phyloP scores from a whole-genome alignment of 148 eudicot species.

The Suaeda aralocaspica region DNA sequence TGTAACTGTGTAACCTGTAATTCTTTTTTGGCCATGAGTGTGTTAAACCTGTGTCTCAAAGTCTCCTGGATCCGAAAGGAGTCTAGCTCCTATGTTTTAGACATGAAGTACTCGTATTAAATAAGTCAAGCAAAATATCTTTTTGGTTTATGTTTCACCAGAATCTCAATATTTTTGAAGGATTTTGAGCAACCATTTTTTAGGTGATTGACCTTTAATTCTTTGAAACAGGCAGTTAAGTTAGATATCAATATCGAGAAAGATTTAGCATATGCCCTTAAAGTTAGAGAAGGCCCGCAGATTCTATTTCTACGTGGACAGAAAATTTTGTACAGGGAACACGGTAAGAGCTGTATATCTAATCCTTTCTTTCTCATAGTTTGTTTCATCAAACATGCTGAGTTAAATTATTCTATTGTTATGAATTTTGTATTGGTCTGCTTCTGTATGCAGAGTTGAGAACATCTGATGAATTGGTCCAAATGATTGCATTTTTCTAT shows the following conservation, averaged over 20 bases:
- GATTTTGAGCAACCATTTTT: neutral
- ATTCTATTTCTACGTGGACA: constrained; percentile 70
- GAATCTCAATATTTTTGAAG: neutral
- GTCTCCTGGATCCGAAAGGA: neutral
- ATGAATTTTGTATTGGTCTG: constrained; percentile 9
- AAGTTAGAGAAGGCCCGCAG: constrained; percentile 75
- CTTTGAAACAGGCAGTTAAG: constrained; percentile 61
- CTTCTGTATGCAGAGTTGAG: constrained; percentile 47
- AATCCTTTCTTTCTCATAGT: neutral
- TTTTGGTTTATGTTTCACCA: neutral
- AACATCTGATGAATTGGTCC: constrained; percentile 82
- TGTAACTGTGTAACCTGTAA: neutral
- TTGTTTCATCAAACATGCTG: neutral
- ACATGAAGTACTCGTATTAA: no score
- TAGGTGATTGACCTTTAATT: constrained; percentile 1
- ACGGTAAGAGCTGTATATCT: constrained; percentile 34
- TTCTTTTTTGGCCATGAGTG: neutral
- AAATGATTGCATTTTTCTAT: constrained; percentile 86
- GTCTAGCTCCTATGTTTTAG: neutral
- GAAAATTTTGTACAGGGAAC: constrained; percentile 67
- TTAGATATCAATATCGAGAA: constrained; percentile 83
- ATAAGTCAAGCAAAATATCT: neutral
- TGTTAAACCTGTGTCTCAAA: neutral
- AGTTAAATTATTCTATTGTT: neutral
- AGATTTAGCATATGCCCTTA: constrained; percentile 89